Conservation (phyloP, 2,329 filamentous ascomycete species). For the Neopestalotiopsis sp. region DNA sequence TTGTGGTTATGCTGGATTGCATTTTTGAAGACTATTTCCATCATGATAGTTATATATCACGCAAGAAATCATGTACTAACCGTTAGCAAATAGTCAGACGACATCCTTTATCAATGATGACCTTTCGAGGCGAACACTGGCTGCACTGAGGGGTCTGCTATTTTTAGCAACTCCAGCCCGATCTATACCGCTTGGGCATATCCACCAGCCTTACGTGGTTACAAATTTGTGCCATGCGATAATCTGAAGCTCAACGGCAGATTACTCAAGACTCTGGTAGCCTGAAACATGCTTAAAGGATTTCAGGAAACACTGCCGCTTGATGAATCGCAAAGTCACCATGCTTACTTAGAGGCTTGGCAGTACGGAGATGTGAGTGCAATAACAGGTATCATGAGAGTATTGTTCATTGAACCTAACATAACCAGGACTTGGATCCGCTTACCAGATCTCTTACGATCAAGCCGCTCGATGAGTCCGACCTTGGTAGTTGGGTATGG, state of each 20-base stretch:
- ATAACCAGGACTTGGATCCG: neutral
- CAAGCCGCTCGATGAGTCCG: neutral
- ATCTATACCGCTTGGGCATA: neutral
- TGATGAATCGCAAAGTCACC: neutral
- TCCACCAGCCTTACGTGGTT: neutral
- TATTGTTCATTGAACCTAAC: no score
- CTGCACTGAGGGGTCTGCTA: neutral
- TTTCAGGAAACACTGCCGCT: neutral
- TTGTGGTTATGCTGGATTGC: no score
- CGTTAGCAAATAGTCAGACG: no score
- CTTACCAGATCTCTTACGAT: neutral
- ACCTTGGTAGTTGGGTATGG: neutral
- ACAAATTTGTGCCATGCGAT: neutral
- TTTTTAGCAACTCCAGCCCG: neutral
- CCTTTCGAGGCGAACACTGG: no score
- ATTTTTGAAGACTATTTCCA: no score
- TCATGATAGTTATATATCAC: no score
- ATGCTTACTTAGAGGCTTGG: conserved; percentile 4
- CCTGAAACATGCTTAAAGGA: neutral
- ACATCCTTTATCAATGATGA: no score
- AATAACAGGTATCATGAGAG: no score
- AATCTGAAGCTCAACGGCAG: neutral
- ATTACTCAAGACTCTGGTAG: no score
- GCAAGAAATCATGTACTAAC: no score
- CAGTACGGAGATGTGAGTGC: neutral